Percentiles rank a stretch among this genome's conserved stretches.
phyloP scores from a whole-genome alignment of 1,284 basidiomycete species.

The Xerocomus minutiporus region DNA sequence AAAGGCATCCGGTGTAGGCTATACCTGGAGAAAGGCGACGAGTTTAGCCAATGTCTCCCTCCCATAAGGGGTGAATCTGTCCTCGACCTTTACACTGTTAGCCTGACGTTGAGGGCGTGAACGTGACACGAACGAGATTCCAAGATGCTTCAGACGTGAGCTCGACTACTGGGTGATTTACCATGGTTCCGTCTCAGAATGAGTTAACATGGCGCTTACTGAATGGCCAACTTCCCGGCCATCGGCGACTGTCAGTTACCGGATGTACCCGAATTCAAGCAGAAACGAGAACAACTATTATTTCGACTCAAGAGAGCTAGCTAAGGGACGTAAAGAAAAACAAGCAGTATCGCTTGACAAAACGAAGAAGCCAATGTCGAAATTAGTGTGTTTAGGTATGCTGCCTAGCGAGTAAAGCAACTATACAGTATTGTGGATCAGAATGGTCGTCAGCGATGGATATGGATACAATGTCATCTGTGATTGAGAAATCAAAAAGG shows the following conservation, averaged over 20 bases:
- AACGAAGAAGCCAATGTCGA: slow-evolving; percentile 10
- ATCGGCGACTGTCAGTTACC: slow-evolving; percentile 11
- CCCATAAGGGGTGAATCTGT: slow-evolving; percentile 85
- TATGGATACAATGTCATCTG: slow-evolving; percentile 29
- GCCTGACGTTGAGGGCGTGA: neutral
- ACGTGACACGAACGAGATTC: slow-evolving; percentile 59
- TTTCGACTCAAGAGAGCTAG: slow-evolving; percentile 10
- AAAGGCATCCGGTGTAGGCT: slow-evolving; percentile 23
- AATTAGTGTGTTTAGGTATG: slow-evolving; percentile 27
- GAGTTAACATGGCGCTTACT: neutral
- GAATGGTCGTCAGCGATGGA: slow-evolving; percentile 18
- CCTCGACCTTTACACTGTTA: slow-evolving; percentile 61
- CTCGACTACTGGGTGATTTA: slow-evolving; percentile 60
- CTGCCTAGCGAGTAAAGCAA: slow-evolving; percentile 39
- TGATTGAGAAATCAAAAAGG: slow-evolving; percentile 4
- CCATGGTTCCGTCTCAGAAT: slow-evolving; percentile 15
- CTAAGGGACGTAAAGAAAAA: neutral
- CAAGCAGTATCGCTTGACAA: slow-evolving; percentile 5
- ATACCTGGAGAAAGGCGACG: slow-evolving; percentile 79
- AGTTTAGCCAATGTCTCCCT: slow-evolving; percentile 84
- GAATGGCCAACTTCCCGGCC: neutral
- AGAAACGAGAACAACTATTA: slow-evolving; percentile 3
- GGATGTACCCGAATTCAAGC: neutral
- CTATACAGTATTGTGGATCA: slow-evolving; percentile 27
- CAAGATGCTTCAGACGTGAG: slow-evolving; percentile 78